Evolutionary conservation across 1,139 yeast species (phyloP).

Genomic region (Suzukiozyma palmioleophila): DNA sequence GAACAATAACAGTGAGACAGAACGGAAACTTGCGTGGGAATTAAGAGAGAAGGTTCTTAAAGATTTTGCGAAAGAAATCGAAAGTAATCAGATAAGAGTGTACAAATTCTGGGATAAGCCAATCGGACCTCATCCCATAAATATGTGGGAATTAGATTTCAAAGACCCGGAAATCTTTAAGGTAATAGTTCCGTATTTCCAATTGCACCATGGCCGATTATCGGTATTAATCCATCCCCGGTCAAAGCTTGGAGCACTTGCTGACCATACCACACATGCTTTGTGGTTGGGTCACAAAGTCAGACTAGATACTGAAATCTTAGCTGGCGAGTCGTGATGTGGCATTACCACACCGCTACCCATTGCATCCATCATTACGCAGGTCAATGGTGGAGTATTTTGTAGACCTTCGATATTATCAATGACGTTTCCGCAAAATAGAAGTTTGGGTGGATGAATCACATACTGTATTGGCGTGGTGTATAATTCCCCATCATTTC

Average conservation of each 20-base stretch:
- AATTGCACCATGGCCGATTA: constrained; percentile 46
- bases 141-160: constrained; percentile 43
- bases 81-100: constrained; percentile 38
- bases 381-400: too few species aligned
- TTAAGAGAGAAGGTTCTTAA: constrained; percentile 36
- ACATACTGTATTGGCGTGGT: too few species aligned
- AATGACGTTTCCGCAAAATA: too few species aligned
- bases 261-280: constrained; percentile 51
- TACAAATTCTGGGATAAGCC: constrained; percentile 47
- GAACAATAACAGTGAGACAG: constrained; percentile 31
- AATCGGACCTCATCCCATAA: constrained; percentile 55
- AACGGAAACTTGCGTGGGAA: constrained; percentile 31
- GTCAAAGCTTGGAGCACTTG: constrained; percentile 33
- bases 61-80: constrained; percentile 46
- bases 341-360: background rate
- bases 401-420: too few species aligned
- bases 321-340: constrained; percentile 4
- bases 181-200: constrained; percentile 35
- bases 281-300: constrained; percentile 49
- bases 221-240: constrained; percentile 55
- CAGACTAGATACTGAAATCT: constrained; percentile 13
- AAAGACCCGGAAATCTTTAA: constrained; percentile 26
- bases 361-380: too few species aligned
- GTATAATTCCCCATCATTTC: too few species aligned
- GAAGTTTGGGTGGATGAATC: too few species aligned